Percentiles rank a stretch among this genome's conserved stretches.
These are phyloP conservation scores for Canna indica DNA, from an alignment of 176 grass and related monocot species.

Conservation along the genomic window DNA sequence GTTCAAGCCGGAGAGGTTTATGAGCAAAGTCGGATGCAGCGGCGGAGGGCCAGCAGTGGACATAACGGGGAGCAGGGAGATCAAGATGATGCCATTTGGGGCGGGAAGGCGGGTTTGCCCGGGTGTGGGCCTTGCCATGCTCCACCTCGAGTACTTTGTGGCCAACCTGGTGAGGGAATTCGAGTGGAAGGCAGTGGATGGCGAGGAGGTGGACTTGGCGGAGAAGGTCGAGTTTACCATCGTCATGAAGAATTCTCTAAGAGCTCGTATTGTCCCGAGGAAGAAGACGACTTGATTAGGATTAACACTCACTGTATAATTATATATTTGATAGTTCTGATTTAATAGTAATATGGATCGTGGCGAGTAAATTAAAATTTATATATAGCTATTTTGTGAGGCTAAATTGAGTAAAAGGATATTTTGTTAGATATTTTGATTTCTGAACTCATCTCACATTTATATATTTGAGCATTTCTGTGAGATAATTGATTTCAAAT, in stretches of 20 bases:
- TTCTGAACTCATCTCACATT: too few species aligned
- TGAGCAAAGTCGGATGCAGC: not conserved
- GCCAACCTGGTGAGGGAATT: slow-evolving; percentile 2
- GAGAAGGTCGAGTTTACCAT: slow-evolving; percentile 1
- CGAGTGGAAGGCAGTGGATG: not conserved
- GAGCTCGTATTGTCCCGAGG: not conserved
- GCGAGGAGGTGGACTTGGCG: not conserved
- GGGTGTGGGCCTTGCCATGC: slow-evolving; percentile 7
- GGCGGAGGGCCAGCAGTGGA: slow-evolving; percentile 33
- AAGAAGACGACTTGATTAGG: not conserved
- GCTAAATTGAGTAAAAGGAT: too few species aligned
- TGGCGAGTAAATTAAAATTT: too few species aligned
- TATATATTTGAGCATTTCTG: too few species aligned
- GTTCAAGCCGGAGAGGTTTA: slow-evolving; percentile 25
- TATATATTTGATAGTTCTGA: too few species aligned
- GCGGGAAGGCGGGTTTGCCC: slow-evolving; percentile 44
- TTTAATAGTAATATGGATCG: too few species aligned
- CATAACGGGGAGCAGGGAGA: slow-evolving; percentile 29
- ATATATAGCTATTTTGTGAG: too few species aligned
- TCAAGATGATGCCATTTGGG: slow-evolving; percentile 64
- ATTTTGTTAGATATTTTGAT: too few species aligned
- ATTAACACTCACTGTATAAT: too few species aligned
- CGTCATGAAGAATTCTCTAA: slow-evolving; percentile 2
- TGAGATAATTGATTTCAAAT: too few species aligned
- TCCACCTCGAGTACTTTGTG: not conserved